Evolutionary conservation across 495 filamentous ascomycete species (phyloP).

Genomic region (Penicillium soppii): DNA sequence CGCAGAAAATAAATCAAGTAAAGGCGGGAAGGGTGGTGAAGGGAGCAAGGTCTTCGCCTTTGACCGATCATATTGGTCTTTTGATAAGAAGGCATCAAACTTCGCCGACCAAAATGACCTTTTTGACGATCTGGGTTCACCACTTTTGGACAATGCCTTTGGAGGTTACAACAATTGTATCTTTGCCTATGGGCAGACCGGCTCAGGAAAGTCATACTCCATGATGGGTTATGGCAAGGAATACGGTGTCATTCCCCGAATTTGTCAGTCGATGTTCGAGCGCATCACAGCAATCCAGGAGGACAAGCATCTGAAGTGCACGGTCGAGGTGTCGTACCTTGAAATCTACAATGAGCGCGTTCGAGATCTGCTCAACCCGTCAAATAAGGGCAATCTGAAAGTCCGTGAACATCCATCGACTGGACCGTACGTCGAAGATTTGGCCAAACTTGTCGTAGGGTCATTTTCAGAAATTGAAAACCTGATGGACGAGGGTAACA

Average conservation of each 20-base stretch:
- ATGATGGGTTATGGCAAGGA: constrained; percentile 99
- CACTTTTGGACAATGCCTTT: constrained; percentile 96
- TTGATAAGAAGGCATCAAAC: constrained; percentile 73
- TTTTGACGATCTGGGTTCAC: constrained; percentile 82
- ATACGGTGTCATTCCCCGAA: constrained; percentile 93
- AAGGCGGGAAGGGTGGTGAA: constrained; percentile 65
- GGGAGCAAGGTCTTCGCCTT: constrained; percentile 90
- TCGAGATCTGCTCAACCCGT: constrained; percentile 91
- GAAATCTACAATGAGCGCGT: constrained; percentile 99
- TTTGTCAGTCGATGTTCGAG: constrained; percentile 96
- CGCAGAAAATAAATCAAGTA: constrained; percentile 56
- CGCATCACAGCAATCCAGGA: constrained; percentile 73
- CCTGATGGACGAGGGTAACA: constrained; percentile 99
- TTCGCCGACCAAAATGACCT: constrained; percentile 91
- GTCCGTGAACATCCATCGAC: constrained; percentile 97
- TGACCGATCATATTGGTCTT: constrained; percentile 98
- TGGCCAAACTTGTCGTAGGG: constrained; percentile 96
- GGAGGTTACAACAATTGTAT: constrained; percentile 99
- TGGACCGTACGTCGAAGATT: constrained; percentile 95
- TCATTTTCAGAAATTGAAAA: constrained; percentile 95
- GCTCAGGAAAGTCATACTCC: constrained; percentile 97
- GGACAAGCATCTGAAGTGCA: constrained; percentile 79
- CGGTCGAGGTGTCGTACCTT: constrained; percentile 96
- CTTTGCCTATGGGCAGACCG: constrained; percentile 98
- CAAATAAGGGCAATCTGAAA: constrained; percentile 94